phyloP scores from a whole-genome alignment of 116 monocot genomes.

The Papilionanthe hybrid region DNA sequence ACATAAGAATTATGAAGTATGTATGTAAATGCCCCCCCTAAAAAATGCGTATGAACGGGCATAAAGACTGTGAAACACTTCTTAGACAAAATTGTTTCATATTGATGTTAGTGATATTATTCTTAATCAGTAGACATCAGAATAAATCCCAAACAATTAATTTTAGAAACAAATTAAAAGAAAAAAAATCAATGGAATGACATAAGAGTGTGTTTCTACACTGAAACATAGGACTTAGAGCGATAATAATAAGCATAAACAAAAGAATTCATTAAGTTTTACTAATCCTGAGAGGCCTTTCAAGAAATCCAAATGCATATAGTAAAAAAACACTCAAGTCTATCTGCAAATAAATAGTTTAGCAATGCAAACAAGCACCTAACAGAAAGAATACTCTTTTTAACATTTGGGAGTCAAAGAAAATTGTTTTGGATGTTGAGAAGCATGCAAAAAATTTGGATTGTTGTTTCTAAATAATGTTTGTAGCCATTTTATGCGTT shows the following conservation, averaged over 20 bases:
- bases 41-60: neutral
- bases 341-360: neutral
- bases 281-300: neutral
- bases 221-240: neutral
- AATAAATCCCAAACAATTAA: neutral
- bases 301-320: neutral
- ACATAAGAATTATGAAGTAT: too few species aligned
- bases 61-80: neutral
- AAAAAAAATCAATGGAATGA: neutral
- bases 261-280: neutral
- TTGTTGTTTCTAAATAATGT: too few species aligned
- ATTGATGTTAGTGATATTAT: neutral
- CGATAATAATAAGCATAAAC: neutral
- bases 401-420: neutral
- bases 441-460: neutral
- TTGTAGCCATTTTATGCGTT: too few species aligned
- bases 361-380: neutral
- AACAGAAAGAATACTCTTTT: neutral
- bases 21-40: too few species aligned
- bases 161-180: neutral
- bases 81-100: constrained; percentile 1
- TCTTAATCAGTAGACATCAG: neutral
- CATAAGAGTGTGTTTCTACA: neutral
- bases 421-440: neutral
- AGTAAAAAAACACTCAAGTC: neutral